Evolutionary conservation across 2,329 filamentous ascomycete genomes (phyloP), one percentile per base, ranked within the genome.

Genomic region (Cercospora sesami): DNA sequence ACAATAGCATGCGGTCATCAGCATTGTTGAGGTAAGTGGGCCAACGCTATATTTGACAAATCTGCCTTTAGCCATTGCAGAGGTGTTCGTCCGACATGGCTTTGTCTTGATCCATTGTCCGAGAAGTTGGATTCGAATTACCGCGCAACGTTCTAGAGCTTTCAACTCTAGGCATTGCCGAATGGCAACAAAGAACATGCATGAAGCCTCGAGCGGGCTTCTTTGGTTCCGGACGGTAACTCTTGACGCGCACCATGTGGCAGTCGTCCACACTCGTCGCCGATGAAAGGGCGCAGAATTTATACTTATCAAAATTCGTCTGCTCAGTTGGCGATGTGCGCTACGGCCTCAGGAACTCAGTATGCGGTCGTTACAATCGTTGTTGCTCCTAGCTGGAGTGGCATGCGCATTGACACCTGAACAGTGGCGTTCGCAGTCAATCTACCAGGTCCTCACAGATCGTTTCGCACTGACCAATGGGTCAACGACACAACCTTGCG

Each of bases 371-470:
- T 57, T 64, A 18, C 58, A 42, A 21, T 26, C 57, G 2, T 26
- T 60, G 42, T 59, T 60, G n/a, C 42, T 68, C 64, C 63, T 68
- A 60, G 63, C 60, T n/a, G 63, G 51, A 60, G 62, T 59, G 51
- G 61, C 65, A n/a, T 42, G 39, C 51, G 68, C 68, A 6, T 60
- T 73, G 30, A 64, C 67, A 7, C 62, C 71, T 28, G 70, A 67
- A n/a, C 61, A 70, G 53, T 73, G 71, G 71, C 86, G 84, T 74
- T 80, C 81, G 28, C 83, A 83, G 64, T 86, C 83, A 42, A 87
- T 88, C 63, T 88, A 88, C 75, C 86, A 87, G 78, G 82, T 84
- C 33, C 75, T 89, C 71, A 87, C 86, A 3, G 86, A 87, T 73
- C 84, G 86, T 1, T 83, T 86, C 67, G 86, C 85, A 2, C 81